Percentiles rank a stretch among this genome's conserved stretches.
These are phyloP conservation scores for Scheffersomyces segobiensis DNA, from an alignment of 1,139 yeast genomes.

Conservation along the genomic window DNA sequence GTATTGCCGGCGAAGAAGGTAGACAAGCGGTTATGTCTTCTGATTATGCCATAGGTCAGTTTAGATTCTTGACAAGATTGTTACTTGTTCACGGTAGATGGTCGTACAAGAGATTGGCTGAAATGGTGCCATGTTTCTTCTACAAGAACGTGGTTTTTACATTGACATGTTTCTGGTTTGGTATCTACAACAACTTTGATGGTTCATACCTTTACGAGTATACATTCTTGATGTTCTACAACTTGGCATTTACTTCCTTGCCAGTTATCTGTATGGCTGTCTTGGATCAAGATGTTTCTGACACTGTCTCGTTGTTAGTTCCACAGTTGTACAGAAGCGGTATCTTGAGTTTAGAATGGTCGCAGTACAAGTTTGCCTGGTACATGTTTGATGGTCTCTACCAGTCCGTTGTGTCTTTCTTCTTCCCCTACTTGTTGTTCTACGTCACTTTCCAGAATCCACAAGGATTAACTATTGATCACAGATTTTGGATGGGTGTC, in stretches of 20 bases:
- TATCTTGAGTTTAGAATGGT: conserved; percentile 54
- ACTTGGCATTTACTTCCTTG: conserved; percentile 63
- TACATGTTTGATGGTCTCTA: conserved; percentile 62
- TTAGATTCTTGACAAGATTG: conserved; percentile 54
- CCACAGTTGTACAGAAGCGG: conserved; percentile 63
- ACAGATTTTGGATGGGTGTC: conserved; percentile 59
- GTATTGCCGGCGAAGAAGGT: conserved; percentile 71
- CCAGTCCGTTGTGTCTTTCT: conserved; percentile 57
- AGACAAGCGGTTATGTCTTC: conserved; percentile 69
- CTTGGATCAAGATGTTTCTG: conserved; percentile 63
- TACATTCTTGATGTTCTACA: conserved; percentile 63
- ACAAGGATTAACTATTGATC: conserved; percentile 54
- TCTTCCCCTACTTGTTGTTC: conserved; percentile 54
- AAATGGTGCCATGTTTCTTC: conserved; percentile 66
- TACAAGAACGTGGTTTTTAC: conserved; percentile 64
- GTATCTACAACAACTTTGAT: conserved; percentile 57
- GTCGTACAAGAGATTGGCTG: conserved; percentile 63
- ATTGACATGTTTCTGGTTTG: conserved; percentile 62
- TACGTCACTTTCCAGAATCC: conserved; percentile 46
- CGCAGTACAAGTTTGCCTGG: conserved; percentile 51
- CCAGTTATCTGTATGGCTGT: conserved; percentile 62
- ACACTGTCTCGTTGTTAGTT: conserved; percentile 53
- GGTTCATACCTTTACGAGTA: conserved; percentile 64
- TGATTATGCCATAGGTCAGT: conserved; percentile 67
- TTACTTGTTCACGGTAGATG: conserved; percentile 64